A percentile compares a stretch with the other conserved stretches of the same genome.
Conservation (phyloP, 2,329 filamentous ascomycete genomes). For the Polytolypa hystricis region DNA sequence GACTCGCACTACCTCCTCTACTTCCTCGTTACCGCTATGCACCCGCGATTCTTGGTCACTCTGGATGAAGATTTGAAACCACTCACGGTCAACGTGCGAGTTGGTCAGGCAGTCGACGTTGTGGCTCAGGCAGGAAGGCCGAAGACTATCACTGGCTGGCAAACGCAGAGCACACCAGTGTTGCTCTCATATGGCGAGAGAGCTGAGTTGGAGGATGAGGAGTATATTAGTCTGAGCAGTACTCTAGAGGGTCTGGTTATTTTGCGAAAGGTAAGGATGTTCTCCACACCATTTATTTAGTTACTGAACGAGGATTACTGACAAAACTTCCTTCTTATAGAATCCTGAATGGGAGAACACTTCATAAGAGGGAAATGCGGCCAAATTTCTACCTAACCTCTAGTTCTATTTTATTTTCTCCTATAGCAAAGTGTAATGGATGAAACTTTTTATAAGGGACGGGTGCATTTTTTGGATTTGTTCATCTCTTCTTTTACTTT, state of each 20-base stretch:
- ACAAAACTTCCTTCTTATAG: constrained; percentile 22
- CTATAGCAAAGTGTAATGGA: too few relatives aligned
- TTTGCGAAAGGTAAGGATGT: constrained; percentile 70
- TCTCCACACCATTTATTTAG: neutral
- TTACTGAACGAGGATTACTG: constrained; percentile 14
- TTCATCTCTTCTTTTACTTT: too few relatives aligned
- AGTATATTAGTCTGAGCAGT: constrained; percentile 86
- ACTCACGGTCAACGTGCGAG: constrained; percentile 87
- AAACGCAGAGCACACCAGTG: constrained; percentile 98
- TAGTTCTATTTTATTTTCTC: too few relatives aligned
- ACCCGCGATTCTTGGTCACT: constrained; percentile 90
- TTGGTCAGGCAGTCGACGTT: constrained; percentile 95
- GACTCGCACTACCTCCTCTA: constrained; percentile 89
- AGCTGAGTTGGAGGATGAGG: constrained; percentile 92
- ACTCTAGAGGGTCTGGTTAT: constrained; percentile 93
- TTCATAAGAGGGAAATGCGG: constrained; percentile 8
- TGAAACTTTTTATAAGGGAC: too few relatives aligned
- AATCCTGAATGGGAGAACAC: constrained; percentile 37
- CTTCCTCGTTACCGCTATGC: constrained; percentile 93
- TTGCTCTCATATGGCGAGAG: constrained; percentile 88
- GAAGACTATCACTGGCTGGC: constrained; percentile 99
- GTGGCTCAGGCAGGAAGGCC: constrained; percentile 93
- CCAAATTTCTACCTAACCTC: too few relatives aligned
- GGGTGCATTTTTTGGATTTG: too few relatives aligned
- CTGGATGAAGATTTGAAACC: constrained; percentile 91